Evolutionary conservation across 495 filamentous ascomycete species (phyloP).

Genomic region (Melanomma pulvis-pyrius): DNA sequence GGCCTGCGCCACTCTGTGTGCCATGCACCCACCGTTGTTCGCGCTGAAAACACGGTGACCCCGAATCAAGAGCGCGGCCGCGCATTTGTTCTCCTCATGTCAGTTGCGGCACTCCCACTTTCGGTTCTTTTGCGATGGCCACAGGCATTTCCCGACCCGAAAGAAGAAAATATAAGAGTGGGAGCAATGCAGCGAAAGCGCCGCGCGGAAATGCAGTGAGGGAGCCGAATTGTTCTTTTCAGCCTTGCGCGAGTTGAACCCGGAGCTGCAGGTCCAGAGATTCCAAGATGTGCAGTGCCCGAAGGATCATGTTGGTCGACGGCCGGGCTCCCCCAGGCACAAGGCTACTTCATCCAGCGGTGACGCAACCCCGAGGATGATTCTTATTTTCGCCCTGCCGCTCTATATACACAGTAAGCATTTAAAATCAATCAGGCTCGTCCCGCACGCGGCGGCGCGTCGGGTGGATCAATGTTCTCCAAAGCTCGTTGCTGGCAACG

Average conservation of each 20-base stretch:
- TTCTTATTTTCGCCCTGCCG: background rate
- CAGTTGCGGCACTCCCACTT: background rate
- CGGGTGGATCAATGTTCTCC: slow-evolving; percentile 15
- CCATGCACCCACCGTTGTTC: slow-evolving; percentile 1
- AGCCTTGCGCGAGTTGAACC: background rate
- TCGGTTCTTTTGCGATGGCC: background rate
- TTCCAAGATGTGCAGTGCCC: background rate
- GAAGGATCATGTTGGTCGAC: slow-evolving; percentile 6
- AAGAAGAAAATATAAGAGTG: background rate
- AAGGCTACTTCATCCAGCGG: background rate
- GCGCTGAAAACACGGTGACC: background rate
- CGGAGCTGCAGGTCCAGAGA: background rate
- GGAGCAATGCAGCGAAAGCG: background rate
- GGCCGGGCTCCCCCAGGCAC: background rate
- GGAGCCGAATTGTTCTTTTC: background rate
- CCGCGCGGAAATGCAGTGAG: background rate
- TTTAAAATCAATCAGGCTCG: background rate
- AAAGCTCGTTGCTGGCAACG: slow-evolving; percentile 2
- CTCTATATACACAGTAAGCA: background rate
- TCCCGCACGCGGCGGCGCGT: background rate
- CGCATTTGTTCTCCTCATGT: background rate
- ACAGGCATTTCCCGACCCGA: background rate
- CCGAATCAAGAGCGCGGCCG: background rate
- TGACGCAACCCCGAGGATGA: slow-evolving; percentile 4
- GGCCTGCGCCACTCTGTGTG: slow-evolving; percentile 25